Evolutionary conservation across 2,329 filamentous ascomycete genomes (phyloP).

Genomic region (Beauveria caledonica): DNA sequence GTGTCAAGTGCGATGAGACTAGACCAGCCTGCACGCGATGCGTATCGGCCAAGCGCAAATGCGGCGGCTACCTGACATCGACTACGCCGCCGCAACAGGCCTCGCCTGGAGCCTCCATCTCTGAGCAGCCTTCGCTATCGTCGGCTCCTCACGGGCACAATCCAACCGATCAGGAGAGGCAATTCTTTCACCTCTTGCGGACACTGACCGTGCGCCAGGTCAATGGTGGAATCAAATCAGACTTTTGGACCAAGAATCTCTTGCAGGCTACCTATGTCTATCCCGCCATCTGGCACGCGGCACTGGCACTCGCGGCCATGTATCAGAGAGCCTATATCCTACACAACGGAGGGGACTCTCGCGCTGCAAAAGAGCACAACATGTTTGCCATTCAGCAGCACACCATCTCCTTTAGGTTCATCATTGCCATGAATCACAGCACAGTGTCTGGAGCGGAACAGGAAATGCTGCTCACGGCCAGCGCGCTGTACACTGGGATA

Average conservation of each 20-base stretch:
- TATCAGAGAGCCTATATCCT: not conserved
- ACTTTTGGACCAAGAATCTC: conserved; percentile 4
- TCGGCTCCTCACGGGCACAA: not conserved
- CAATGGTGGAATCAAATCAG: not conserved
- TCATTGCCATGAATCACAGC: conserved; percentile 7
- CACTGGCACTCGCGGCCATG: conserved; percentile 4
- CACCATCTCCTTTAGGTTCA: conserved; percentile 11
- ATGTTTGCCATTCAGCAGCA: conserved; percentile 14
- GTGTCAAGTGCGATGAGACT: conserved; percentile 8
- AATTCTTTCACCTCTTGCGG: not conserved
- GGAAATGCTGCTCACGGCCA: conserved; percentile 14
- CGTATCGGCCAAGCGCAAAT: not conserved
- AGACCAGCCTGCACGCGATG: conserved; percentile 5
- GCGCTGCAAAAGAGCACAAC: conserved; percentile 1
- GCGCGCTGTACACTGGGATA: conserved; percentile 12
- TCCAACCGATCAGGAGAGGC: not conserved
- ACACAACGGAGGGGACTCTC: not conserved
- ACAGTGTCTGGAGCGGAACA: conserved; percentile 2
- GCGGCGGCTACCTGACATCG: not conserved
- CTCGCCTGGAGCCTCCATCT: not conserved
- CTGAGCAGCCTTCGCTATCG: not conserved
- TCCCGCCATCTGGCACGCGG: conserved; percentile 9
- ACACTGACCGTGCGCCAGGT: not conserved
- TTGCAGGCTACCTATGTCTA: conserved; percentile 5
- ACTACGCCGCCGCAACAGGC: not conserved